Percentiles rank a stretch among this genome's conserved stretches.
These are phyloP conservation scores for Colletotrichum trifolii DNA, from an alignment of 2,329 filamentous ascomycete species.

Conservation along the genomic window DNA sequence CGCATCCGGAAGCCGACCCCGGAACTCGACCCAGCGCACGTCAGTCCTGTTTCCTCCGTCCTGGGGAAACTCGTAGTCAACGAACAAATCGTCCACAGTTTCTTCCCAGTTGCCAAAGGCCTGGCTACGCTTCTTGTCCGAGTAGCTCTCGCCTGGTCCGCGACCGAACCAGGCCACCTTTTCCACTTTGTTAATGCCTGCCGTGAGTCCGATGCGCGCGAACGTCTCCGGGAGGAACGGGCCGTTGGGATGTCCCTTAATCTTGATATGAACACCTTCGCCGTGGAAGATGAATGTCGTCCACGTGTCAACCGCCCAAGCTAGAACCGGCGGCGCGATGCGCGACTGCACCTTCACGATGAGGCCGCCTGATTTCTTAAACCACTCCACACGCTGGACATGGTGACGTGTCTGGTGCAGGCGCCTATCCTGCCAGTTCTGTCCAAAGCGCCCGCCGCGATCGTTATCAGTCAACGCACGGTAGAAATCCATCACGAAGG, in stretches of 20 bases:
- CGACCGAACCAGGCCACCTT: conserved; percentile 72
- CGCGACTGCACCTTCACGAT: conserved; percentile 61
- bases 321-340: conserved; percentile 71
- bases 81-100: conserved; percentile 62
- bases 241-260: conserved; percentile 60
- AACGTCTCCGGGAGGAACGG: conserved; percentile 65
- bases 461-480: conserved; percentile 76
- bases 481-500: conserved; percentile 66
- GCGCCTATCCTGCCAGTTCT: conserved; percentile 64
- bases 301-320: conserved; percentile 65
- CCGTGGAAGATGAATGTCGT: conserved; percentile 67
- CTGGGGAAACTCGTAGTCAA: conserved; percentile 75
- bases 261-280: conserved; percentile 59
- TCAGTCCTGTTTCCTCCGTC: conserved; percentile 75
- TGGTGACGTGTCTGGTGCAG: conserved; percentile 59
- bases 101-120: conserved; percentile 63
- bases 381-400: conserved; percentile 49
- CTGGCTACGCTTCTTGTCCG: conserved; percentile 73
- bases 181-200: conserved; percentile 52
- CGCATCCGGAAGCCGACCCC: conserved; percentile 40
- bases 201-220: conserved; percentile 71
- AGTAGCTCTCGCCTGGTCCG: conserved; percentile 74
- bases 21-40: conserved; percentile 67
- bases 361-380: conserved; percentile 44
- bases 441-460: conserved; percentile 62